A percentile compares a stretch with the other conserved stretches of the same genome.
phyloP scores from a whole-genome alignment of 1,284 basidiomycete species.

The Xerocomus nothofagi region DNA sequence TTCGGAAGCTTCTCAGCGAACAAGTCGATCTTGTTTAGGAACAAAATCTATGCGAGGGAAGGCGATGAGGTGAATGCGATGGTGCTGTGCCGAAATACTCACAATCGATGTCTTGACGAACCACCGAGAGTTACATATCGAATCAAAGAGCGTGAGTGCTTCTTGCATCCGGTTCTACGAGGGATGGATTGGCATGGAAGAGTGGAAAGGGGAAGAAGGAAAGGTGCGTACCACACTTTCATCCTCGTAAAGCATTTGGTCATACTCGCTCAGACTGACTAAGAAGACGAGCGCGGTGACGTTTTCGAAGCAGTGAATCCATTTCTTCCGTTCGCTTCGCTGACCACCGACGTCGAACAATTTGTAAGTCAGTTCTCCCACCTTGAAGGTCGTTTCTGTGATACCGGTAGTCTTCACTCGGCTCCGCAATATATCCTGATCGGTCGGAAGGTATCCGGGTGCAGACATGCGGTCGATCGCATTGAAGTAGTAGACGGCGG shows the following conservation, averaged over 20 bases:
- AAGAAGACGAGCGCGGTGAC: constrained; percentile 95
- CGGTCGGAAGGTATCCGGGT: constrained; percentile 80
- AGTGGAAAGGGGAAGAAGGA: constrained; percentile 4
- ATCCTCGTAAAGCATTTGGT: constrained; percentile 92
- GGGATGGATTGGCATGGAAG: constrained; percentile 10
- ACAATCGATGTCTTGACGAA: constrained; percentile 89
- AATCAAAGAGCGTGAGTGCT: constrained; percentile 92
- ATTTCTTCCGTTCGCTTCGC: constrained; percentile 91
- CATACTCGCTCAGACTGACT: constrained; percentile 91
- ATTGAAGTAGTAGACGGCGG: constrained; percentile 95
- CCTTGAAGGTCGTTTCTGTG: constrained; percentile 92
- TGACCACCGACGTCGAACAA: constrained; percentile 96
- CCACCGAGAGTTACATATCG: constrained; percentile 95
- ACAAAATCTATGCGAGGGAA: constrained; percentile 59
- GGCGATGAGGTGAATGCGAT: constrained; percentile 2
- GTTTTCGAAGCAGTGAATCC: constrained; percentile 97
- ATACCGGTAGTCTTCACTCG: constrained; percentile 98
- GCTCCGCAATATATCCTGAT: constrained; percentile 92
- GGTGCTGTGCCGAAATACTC: constrained; percentile 28
- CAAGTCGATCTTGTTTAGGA: constrained; percentile 96
- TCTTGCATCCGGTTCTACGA: constrained; percentile 93
- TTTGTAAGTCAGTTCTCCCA: constrained; percentile 90
- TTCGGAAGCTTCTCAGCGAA: constrained; percentile 91
- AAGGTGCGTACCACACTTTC: constrained; percentile 77
- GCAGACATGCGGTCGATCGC: constrained; percentile 83